A percentile compares a stretch with the other conserved stretches of the same genome.
Conservation (phyloP, 2,329 filamentous ascomycete species). For the Aspergillus intermedius region DNA sequence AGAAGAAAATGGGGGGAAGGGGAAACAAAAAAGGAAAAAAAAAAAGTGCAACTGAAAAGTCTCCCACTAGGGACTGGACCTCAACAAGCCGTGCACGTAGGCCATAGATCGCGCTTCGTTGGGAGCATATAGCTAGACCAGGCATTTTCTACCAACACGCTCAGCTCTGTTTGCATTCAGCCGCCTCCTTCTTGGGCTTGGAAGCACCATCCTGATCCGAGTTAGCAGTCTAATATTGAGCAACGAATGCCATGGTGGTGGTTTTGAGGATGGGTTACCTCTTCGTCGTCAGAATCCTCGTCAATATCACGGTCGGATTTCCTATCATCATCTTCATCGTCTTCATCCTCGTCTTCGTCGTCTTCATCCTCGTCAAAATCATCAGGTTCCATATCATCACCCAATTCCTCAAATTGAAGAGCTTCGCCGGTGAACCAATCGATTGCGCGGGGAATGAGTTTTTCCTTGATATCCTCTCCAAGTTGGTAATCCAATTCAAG, state of each 20-base stretch:
- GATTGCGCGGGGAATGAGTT: slow-evolving; percentile 94
- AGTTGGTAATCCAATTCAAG: slow-evolving; percentile 98
- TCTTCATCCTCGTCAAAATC: slow-evolving; percentile 89
- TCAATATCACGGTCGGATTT: slow-evolving; percentile 56
- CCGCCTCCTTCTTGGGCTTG: slow-evolving; percentile 89
- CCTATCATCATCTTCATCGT: slow-evolving; percentile 79
- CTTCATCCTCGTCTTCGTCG: slow-evolving; percentile 77
- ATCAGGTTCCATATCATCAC: slow-evolving; percentile 74
- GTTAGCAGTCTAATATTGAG: slow-evolving; percentile 13
- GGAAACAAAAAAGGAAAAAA: slow-evolving; percentile 7
- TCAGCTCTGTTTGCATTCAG: slow-evolving; percentile 95
- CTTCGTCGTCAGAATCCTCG: slow-evolving; percentile 54
- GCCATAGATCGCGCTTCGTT: not conserved
- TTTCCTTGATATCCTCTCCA: slow-evolving; percentile 99
- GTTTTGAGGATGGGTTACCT: slow-evolving; percentile 28
- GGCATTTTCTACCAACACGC: slow-evolving; percentile 48
- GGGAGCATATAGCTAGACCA: not conserved
- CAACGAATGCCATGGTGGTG: not conserved
- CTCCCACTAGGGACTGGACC: slow-evolving; percentile 5
- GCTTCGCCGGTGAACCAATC: slow-evolving; percentile 99
- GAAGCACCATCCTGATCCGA: slow-evolving; percentile 67
- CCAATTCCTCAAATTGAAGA: slow-evolving; percentile 89
- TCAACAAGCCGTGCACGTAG: slow-evolving; percentile 2
- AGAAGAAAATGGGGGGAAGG: not conserved
- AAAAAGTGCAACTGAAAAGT: slow-evolving; percentile 11